Conservation (phyloP, 805 yeast genomes). For the Candida nonsorbophila region DNA sequence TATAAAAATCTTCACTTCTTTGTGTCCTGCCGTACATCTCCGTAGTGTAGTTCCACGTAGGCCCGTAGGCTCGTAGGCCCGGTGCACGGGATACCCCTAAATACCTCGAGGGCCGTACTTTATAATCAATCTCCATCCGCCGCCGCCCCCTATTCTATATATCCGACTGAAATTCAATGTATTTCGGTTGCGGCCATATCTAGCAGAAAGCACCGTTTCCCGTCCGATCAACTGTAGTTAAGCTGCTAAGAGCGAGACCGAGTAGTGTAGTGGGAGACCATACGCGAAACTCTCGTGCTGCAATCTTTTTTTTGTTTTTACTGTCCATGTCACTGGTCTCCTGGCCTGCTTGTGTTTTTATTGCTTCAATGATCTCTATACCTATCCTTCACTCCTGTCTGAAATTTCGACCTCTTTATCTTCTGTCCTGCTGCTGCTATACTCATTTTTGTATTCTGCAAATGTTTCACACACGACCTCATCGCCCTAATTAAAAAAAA, state of each 20-base stretch:
- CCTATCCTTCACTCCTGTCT: neutral
- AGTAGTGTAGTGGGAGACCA: conserved; percentile 57
- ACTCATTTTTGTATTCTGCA: too few species aligned
- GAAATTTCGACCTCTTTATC: neutral
- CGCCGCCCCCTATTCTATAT: conserved; percentile 1
- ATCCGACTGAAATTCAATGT: neutral
- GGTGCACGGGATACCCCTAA: too few species aligned
- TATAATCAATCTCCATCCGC: neutral
- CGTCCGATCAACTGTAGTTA: conserved; percentile 59
- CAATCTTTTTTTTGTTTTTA: conserved; percentile 30
- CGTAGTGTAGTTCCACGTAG: too few species aligned
- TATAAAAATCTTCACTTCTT: too few species aligned
- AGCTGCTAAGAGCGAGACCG: conserved; percentile 55
- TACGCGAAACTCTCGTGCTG: conserved; percentile 55
- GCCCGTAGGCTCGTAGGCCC: too few species aligned
- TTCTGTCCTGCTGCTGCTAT: too few species aligned
- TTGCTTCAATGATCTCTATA: neutral
- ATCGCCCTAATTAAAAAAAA: too few species aligned
- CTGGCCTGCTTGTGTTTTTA: neutral
- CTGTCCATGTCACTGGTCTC: neutral
- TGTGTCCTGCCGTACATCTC: too few species aligned
- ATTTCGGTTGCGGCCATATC: conserved; percentile 54
- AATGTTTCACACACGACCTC: too few species aligned
- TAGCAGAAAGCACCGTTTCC: conserved; percentile 57
- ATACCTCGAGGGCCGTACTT: too few species aligned